These are phyloP conservation scores for Schwanniomyces pseudopolymorphus DNA, from an alignment of 805 yeast genomes.

Conservation along the genomic window DNA sequence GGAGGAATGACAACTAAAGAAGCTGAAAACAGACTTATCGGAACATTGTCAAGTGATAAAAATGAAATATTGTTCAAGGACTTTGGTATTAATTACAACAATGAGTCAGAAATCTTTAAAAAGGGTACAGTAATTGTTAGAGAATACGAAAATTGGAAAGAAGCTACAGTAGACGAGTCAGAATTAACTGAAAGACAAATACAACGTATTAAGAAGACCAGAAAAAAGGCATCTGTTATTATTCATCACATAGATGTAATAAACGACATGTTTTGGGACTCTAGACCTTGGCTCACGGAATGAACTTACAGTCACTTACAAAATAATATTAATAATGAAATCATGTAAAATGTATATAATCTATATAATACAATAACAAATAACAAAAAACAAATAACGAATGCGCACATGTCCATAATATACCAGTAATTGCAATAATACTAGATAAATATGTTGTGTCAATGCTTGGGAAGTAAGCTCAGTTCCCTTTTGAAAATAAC, in stretches of 20 bases:
- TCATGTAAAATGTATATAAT: constrained; percentile 1
- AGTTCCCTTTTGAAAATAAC: not conserved
- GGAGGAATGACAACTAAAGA: constrained; percentile 74
- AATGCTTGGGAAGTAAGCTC: not conserved
- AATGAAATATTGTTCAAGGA: constrained; percentile 79
- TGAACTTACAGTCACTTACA: not conserved
- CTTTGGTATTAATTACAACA: constrained; percentile 85
- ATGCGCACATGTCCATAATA: not conserved
- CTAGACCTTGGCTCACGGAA: constrained; percentile 37
- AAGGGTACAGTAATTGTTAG: constrained; percentile 74
- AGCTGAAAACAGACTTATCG: constrained; percentile 74
- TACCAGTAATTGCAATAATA: not conserved
- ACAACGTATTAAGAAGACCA: constrained; percentile 48
- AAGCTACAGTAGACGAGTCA: constrained; percentile 7
- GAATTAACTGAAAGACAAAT: constrained; percentile 42
- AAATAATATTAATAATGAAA: not conserved
- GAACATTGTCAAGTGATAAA: constrained; percentile 81
- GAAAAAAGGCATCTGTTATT: constrained; percentile 46
- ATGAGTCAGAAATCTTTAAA: constrained; percentile 82
- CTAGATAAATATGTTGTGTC: not conserved
- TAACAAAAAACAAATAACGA: not conserved
- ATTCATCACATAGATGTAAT: constrained; percentile 61
- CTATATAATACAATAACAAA: not conserved
- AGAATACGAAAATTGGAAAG: constrained; percentile 32
- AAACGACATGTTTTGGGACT: constrained; percentile 61